Base-by-base conservation (phyloP, 2,329 filamentous ascomycete genomes). In the Colletotrichum godetiae region DNA sequence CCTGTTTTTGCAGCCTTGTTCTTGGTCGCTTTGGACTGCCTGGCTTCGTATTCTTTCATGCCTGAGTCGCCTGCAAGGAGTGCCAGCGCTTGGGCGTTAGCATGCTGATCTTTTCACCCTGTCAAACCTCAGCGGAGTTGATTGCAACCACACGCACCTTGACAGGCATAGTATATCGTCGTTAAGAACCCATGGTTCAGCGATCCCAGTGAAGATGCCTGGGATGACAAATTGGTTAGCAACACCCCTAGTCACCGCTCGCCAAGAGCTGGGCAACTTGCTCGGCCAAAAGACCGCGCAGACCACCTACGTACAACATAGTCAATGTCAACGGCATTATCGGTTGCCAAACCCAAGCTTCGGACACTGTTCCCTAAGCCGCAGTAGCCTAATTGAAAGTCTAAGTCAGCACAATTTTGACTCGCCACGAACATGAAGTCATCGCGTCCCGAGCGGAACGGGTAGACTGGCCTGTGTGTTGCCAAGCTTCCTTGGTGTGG, bases 201-300 rank as follows among this genome's bases (percentile, higher is more conserved):
- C 10, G 91, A 91, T 22, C 96, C 97, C 5, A 98, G 84, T 0
- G 96, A 98, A 0, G 96, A 94, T 29, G 93, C 90, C 92, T 93
- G 31, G 37, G 62, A 68, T 71, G 58, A 72, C 68, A 63, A 64
- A 68, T 63, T 72, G 29, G 46, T 74, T 63, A 74, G 72, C 68
- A 62, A 49, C 31, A 12, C 57, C 31, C 4, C 8, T 58, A 19
- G 74, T 78, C 78, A 75, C 73, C 73, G 49, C 67, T 58, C n/a
- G 56, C 60, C 56, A 64, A 59, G 53, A 67, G 57, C 46, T 73
- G 56, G 63, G 53, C 33, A 66, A 27, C 53, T 37, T 61, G 56
- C 70, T 68, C 22, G 60, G 63, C 69, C 49, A 73, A 57, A 15
- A 63, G 13, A 70, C 42, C 42, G 57, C 67, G 29, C 37, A 42